Percentiles rank a stretch among this genome's conserved stretches.
Evolutionary conservation across 768 basidiomycete genomes (phyloP).

Genomic region (Suillus decipiens): DNA sequence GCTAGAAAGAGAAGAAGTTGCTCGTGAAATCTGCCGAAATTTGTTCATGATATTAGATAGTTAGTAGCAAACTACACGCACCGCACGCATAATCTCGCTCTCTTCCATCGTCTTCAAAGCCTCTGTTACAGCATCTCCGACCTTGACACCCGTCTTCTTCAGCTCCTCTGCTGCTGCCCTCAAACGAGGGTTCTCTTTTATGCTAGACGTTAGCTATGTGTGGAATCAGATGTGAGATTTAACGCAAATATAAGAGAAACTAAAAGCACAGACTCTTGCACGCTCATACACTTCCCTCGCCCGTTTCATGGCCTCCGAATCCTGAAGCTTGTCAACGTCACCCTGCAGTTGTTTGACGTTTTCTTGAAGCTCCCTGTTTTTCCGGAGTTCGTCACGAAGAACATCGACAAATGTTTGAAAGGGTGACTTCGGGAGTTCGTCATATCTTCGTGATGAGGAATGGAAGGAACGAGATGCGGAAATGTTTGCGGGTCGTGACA

Average conservation of each 20-base stretch:
- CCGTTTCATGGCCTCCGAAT: constrained; percentile 93
- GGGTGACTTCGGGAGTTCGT: constrained; percentile 84
- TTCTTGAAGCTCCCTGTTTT: constrained; percentile 93
- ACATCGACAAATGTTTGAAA: constrained; percentile 97
- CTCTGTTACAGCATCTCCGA: constrained; percentile 91
- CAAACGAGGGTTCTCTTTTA: constrained; percentile 92
- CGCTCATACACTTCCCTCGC: constrained; percentile 92
- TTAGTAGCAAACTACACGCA: constrained; percentile 38
- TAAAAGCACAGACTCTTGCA: constrained; percentile 68
- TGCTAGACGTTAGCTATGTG: constrained; percentile 81
- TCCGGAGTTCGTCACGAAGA: constrained; percentile 86
- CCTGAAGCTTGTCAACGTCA: constrained; percentile 96
- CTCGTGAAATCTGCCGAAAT: constrained; percentile 68
- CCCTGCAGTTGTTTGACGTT: constrained; percentile 97
- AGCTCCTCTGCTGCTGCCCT: constrained; percentile 93
- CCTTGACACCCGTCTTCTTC: constrained; percentile 83
- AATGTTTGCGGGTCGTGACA: constrained; percentile 15
- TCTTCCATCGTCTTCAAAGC: constrained; percentile 94
- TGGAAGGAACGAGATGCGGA: constrained; percentile 49
- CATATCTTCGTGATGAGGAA: constrained; percentile 58
- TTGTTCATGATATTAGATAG: constrained; percentile 4
- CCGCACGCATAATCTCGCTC: constrained; percentile 86
- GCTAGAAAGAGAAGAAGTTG: constrained; percentile 81
- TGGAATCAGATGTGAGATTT: constrained; percentile 11
- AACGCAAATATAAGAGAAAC: constrained; percentile 1